Base-by-base conservation (phyloP, 371 early-diverging fungal genomes). In the Capniomyces stellatus region DNA sequence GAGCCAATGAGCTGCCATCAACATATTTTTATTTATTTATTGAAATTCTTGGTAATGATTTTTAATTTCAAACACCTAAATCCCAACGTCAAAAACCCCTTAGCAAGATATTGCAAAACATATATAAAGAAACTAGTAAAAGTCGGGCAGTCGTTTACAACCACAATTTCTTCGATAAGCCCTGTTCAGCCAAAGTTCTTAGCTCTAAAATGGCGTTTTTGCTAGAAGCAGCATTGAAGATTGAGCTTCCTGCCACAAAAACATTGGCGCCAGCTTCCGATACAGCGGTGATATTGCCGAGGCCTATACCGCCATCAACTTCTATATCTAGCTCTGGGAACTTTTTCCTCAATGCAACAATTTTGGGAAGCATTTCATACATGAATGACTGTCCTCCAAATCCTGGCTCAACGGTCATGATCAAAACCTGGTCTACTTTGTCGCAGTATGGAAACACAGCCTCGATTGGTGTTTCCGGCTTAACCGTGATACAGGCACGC, bases 391-490 rank as follows among this genome's bases (percentile, higher is more conserved):
- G 96, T 35, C 96, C 96, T 40, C 96, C 96, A 67, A 95, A 95
- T 2, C 96, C 96, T 44, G 96, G 96, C 63, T 95, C 93, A 30
- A 98, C 99, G 0, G 98, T 97, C 99, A 99, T 98, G 42, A 98
- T 76, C 43, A 98, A 73, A 29, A 96, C 81, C 83, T 88, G 85
- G 57, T 94, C 95, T 48, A 85, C 77, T 59, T 75, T 66, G 23
- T 76, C 71, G 23, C 76, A 85, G 31, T 84, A 64, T 13, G 74
- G 71, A 43, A 78, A 71, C 1, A 88, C 81, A 0, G 71, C 58
- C n/a, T 85, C 85, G 23, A 88, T 75, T 4, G 82, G 77, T 0
- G 98, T 96, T 47, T 76, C 75, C 3, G 98, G 98, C 67, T 93
- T 95, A 47, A 99, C 67, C 1, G 95, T 90, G 27, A 97, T 76